These are phyloP conservation scores for Vigna nakashimae DNA, from an alignment of 306 rosid genomes.

Conservation along the genomic window DNA sequence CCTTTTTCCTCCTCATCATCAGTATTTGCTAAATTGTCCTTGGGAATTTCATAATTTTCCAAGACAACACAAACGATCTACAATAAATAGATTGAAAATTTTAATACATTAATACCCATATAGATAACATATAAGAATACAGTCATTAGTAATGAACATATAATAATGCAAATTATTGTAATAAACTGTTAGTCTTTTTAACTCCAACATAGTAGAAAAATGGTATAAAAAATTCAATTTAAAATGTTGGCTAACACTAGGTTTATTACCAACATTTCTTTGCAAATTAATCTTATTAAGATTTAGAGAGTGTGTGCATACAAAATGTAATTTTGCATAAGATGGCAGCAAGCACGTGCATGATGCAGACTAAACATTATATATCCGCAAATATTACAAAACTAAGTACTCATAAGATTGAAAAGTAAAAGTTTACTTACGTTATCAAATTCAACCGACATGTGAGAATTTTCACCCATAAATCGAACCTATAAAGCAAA, in stretches of 20 bases:
- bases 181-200: background rate
- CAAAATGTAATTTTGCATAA: background rate
- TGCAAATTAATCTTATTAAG: background rate
- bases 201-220: background rate
- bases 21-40: conserved; percentile 40
- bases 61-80: conserved; percentile 90
- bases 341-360: background rate
- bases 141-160: too few relatives aligned
- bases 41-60: conserved; percentile 76
- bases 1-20: conserved; percentile 51
- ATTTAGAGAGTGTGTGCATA: conserved; percentile 13
- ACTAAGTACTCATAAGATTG: conserved; percentile 22
- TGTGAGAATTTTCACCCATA: conserved; percentile 92
- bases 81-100: conserved; percentile 31
- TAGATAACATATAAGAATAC: background rate
- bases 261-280: background rate
- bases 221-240: background rate
- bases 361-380: background rate
- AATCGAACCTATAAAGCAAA: conserved; percentile 82
- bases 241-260: background rate
- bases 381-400: conserved; percentile 13
- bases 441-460: conserved; percentile 81
- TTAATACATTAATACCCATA: conserved; percentile 14
- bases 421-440: conserved; percentile 62
- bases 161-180: background rate